Conservation (phyloP, 2,329 filamentous ascomycete genomes). For the Geosmithia flava region DNA sequence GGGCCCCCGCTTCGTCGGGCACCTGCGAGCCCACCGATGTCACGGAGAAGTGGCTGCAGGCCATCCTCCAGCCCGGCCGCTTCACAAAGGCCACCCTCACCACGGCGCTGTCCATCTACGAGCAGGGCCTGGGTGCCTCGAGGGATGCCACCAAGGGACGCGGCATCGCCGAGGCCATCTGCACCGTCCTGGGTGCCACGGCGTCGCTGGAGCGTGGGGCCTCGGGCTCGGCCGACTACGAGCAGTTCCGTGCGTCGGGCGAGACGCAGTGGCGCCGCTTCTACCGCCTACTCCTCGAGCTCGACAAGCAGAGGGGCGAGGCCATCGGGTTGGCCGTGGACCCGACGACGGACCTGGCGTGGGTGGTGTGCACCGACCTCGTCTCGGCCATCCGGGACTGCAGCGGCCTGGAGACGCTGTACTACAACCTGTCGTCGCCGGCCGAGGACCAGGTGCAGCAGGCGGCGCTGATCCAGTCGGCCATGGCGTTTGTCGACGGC, state of each 20-base stretch:
- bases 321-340: conserved; percentile 71
- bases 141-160: conserved; percentile 30
- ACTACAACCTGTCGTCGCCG: conserved; percentile 49
- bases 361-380: conserved; percentile 75
- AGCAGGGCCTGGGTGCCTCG: conserved; percentile 39
- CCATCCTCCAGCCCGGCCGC: conserved; percentile 70
- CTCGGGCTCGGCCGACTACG: conserved; percentile 55
- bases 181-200: conserved; percentile 56
- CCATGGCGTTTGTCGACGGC: conserved; percentile 54
- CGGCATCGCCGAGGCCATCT: conserved; percentile 64
- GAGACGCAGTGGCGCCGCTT: conserved; percentile 84
- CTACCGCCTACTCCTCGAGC: conserved; percentile 71
- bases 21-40: conserved; percentile 55
- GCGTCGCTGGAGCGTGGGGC: conserved; percentile 50
- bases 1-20: conserved; percentile 43
- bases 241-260: conserved; percentile 59
- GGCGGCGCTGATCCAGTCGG: conserved; percentile 55
- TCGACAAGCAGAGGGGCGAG: conserved; percentile 78
- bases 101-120: conserved; percentile 72
- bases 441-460: conserved; percentile 40
- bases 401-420: conserved; percentile 63
- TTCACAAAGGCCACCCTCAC: conserved; percentile 74
- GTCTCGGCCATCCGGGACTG: conserved; percentile 70
- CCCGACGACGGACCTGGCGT: conserved; percentile 56
- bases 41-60: conserved; percentile 76